Evolutionary conservation across 352 stramenopile genomes (phyloP).

Genomic region (Phytophthora rubi): DNA sequence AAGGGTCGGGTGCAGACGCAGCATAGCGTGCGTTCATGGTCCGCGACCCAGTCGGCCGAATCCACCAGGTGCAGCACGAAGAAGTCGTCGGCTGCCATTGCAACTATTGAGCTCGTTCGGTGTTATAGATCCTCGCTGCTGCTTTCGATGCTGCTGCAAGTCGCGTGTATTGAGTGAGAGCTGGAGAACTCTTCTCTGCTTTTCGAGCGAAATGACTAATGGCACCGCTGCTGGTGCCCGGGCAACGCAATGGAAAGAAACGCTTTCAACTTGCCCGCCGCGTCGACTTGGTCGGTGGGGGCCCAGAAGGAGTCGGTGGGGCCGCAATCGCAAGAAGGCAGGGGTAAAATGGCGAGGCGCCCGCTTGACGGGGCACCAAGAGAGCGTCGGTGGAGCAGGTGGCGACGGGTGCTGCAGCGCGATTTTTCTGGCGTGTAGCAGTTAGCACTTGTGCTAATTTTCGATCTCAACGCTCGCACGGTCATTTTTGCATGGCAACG

Average conservation of each 20-base stretch:
- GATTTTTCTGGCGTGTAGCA: conserved; percentile 33
- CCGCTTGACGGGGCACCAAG: neutral
- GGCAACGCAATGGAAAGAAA: conserved; percentile 25
- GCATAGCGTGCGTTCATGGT: conserved; percentile 74
- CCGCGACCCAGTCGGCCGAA: conserved; percentile 75
- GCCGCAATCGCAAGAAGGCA: conserved; percentile 25
- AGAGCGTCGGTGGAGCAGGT: conserved; percentile 3
- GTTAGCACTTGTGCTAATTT: conserved; percentile 21
- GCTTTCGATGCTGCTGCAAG: conserved; percentile 7
- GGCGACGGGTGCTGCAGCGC: conserved; percentile 2
- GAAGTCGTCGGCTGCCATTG: conserved; percentile 51
- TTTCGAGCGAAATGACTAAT: conserved; percentile 22
- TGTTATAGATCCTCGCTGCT: neutral
- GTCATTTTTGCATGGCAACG: conserved; percentile 26
- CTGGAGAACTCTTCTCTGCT: conserved; percentile 9
- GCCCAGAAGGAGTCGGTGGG: conserved; percentile 36
- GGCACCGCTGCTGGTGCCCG: conserved; percentile 6
- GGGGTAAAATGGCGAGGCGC: neutral
- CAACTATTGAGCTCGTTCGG: conserved; percentile 2
- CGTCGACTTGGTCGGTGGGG: conserved; percentile 8
- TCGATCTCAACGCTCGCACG: conserved; percentile 27
- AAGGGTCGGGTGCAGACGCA: conserved; percentile 83
- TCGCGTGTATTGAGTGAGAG: neutral
- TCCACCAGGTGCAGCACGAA: conserved; percentile 79
- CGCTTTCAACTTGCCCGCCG: conserved; percentile 6